phyloP scores from a whole-genome alignment of 1,139 yeast genomes.

The Yamadazyma diddensiae region DNA sequence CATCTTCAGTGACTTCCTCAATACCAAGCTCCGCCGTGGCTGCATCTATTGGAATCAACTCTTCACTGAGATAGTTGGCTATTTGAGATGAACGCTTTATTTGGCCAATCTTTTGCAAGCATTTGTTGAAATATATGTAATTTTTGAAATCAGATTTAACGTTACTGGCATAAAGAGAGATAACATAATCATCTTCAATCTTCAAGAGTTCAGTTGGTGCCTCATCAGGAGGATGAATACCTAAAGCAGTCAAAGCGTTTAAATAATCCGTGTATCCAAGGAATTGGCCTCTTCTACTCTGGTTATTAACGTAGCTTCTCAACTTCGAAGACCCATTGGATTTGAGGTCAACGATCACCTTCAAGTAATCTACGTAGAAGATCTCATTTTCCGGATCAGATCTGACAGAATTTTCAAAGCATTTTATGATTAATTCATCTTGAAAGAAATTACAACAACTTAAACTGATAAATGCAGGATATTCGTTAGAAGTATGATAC shows the following conservation, averaged over 20 bases:
- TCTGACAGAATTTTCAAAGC: conserved; percentile 54
- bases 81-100: conserved; percentile 45
- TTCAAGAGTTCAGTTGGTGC: conserved; percentile 6
- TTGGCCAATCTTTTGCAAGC: conserved; percentile 42
- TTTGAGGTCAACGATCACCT: conserved; percentile 17
- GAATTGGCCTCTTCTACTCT: conserved; percentile 48
- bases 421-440: conserved; percentile 58
- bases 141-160: conserved; percentile 33
- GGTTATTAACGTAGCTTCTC: conserved; percentile 39
- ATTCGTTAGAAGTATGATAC: conserved; percentile 23
- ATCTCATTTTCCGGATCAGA: conserved; percentile 57
- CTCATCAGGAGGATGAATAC: conserved; percentile 20
- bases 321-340: conserved; percentile 18
- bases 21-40: conserved; percentile 65
- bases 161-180: conserved; percentile 46
- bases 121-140: conserved; percentile 30
- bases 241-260: conserved; percentile 52
- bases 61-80: conserved; percentile 46
- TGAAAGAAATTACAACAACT: conserved; percentile 59
- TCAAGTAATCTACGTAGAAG: conserved; percentile 65
- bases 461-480: conserved; percentile 44
- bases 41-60: conserved; percentile 49
- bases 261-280: conserved; percentile 62
- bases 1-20: conserved; percentile 70
- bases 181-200: conserved; percentile 41